A percentile compares a stretch with the other conserved stretches of the same genome.
These are phyloP conservation scores for Botrytis aclada DNA, from an alignment of 2,329 filamentous ascomycete species.

Conservation along the genomic window DNA sequence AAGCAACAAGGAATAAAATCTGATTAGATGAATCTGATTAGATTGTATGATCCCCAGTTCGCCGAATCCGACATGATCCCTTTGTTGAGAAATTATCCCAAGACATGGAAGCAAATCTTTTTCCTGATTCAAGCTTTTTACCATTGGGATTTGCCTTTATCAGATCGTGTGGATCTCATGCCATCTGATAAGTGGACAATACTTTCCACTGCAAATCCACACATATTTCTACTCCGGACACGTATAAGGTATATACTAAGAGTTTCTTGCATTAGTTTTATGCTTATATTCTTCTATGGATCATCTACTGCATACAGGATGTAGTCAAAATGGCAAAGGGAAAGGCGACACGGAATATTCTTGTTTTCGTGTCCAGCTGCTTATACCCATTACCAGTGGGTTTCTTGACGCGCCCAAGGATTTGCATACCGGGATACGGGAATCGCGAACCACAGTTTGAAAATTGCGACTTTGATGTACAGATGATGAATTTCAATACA, in stretches of 20 bases:
- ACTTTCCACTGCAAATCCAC: background rate
- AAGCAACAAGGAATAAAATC: constrained; percentile 1
- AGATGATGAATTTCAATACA: background rate
- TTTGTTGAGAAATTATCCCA: background rate
- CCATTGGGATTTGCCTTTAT: background rate
- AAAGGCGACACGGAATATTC: background rate
- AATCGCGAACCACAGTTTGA: background rate
- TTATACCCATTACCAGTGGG: background rate
- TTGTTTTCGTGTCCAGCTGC: background rate
- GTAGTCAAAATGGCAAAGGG: background rate
- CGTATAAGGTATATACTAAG: background rate
- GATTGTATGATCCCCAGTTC: background rate
- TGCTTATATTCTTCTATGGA: background rate
- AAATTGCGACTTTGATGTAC: background rate
- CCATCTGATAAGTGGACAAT: background rate
- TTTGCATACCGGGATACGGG: background rate
- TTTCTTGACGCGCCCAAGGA: background rate
- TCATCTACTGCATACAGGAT: background rate
- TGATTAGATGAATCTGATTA: constrained; percentile 10
- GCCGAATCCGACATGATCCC: background rate
- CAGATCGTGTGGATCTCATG: background rate
- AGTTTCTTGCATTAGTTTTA: background rate
- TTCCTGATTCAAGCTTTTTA: background rate
- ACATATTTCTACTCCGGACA: background rate
- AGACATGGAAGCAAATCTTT: background rate